phyloP scores from a whole-genome alignment of 2,329 filamentous ascomycete genomes.

The Corinectria fuckeliana region DNA sequence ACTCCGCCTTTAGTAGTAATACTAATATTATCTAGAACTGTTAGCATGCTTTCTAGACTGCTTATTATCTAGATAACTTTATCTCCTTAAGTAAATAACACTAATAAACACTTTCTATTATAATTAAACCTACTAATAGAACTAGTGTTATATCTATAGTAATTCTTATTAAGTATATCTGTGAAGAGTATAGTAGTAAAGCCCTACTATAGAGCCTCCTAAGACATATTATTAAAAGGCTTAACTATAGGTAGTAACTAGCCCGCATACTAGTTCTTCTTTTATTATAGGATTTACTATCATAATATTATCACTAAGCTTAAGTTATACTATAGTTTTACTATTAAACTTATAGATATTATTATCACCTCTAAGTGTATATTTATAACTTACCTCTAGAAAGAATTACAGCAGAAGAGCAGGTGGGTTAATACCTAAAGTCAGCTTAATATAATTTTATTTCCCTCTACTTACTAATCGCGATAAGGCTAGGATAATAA shows the following conservation, averaged over 20 bases:
- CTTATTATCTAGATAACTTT: neutral
- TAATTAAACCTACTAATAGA: neutral
- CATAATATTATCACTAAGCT: neutral
- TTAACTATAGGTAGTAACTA: neutral
- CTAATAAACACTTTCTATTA: neutral
- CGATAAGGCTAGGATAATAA: too few relatives aligned
- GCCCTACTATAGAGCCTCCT: neutral
- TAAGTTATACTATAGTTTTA: neutral
- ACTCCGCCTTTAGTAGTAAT: neutral
- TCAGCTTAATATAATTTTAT: neutral
- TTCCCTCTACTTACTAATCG: neutral
- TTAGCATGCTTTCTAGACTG: neutral
- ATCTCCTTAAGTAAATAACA: neutral
- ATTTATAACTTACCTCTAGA: neutral
- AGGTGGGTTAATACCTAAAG: neutral
- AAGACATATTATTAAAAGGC: neutral
- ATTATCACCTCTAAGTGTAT: neutral
- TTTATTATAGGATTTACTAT: neutral
- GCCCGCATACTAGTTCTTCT: neutral
- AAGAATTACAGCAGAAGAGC: neutral
- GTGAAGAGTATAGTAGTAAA: neutral
- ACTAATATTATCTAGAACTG: neutral
- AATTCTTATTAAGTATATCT: neutral
- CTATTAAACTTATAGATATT: neutral
- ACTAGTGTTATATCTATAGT: neutral